Evolutionary conservation across 2,329 filamentous ascomycete species (phyloP), one percentile per base, ranked within the genome.

Genomic region (Aspergillus quadricinctus): DNA sequence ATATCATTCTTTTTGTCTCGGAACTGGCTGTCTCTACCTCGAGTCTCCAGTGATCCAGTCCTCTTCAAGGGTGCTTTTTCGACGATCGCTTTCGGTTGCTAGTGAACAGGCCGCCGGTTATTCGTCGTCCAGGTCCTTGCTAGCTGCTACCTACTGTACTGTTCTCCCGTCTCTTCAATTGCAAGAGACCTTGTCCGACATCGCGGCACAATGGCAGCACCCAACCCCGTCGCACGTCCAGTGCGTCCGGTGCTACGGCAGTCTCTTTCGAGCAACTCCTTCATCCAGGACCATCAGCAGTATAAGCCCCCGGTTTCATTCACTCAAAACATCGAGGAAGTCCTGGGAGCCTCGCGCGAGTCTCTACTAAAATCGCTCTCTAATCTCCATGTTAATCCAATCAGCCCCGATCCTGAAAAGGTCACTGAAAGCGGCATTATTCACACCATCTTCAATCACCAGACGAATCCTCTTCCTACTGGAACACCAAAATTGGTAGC

Each of bases 211-310:
- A 74, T 75, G 71, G 65, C 66, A 50, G 60, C 69, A 10, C 53
- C 66, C 49, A 69, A 64, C 54, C 50, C 64, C 55, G 52, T 69
- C 40, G 17, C 64, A 54, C 73, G 73, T 57, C 69, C 70, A 19
- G 63, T 65, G 50, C 73, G 75, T 52, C 77, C 77, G 9, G 72
- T 74, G 29, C 69, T 79, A 52, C 75, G 73, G 48, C 75, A 76
- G 58, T 74, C 69, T 23, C 55, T 79, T 58, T 69, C 70, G 52
- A 73, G 76, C 59, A 72, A 70, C 53, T 78, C 76, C 27, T 77
- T 77, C 64, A 73, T 80, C 40, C 74, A 77, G 45, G 77, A 79
- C 57, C 77, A 80, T 57, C 76, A 79, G 60, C 77, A 80, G 56
- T 80, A 80, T 61, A 77, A 76, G 53, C 72, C 75, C 7, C 66